Evolutionary conservation across 345 rosid species (phyloP), one percentile per base, ranked within the genome.

Genomic region (Rhizophora mangle): DNA sequence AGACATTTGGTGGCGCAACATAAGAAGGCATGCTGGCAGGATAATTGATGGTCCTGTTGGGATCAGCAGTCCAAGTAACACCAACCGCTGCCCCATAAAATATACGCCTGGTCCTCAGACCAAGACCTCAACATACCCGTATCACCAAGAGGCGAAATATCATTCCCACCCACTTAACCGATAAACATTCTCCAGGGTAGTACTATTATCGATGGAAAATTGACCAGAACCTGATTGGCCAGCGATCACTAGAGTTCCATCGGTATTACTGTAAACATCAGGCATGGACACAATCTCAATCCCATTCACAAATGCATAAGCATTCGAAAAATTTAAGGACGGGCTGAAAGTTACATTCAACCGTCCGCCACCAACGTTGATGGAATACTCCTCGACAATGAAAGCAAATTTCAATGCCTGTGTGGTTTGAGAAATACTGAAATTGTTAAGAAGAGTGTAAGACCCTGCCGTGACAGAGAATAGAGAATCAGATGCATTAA

Each of bases 141-240:
- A 30, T 64, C 68, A 8, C 29, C 26, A 6, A 13, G 2, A 29
- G 5, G 13, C 3, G 10, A 20, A 29, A 64, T 27, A 18, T 3
- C 0, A 18, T 5, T 6, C 6, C 68, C 68, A 49, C 58, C 68
- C 6, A 64, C 49, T 64, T 20, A 64, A 6, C 16, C 68, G 22
- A 10, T 29, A 49, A 49, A 64, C 57, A 27, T n/a, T 71, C 72
- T 77, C 81, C 0, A 81, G 63, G 1, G 74, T 60, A 5, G 76
- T 64, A 34, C 60, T 51, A 55, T 71, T 74, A 19, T 69, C 67
- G 8, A 66, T 67, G 67, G 62, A 8, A 20, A 55, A 62, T 4
- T 62, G 29, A 1, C 11, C 49, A 13, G 30, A 3, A 24, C 30
- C 43, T 13, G 8, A 15, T 34, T 19, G 34, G 13, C 74, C 78